Base-by-base conservation (phyloP, 768 basidiomycete species). In the Auricularia cornea region DNA sequence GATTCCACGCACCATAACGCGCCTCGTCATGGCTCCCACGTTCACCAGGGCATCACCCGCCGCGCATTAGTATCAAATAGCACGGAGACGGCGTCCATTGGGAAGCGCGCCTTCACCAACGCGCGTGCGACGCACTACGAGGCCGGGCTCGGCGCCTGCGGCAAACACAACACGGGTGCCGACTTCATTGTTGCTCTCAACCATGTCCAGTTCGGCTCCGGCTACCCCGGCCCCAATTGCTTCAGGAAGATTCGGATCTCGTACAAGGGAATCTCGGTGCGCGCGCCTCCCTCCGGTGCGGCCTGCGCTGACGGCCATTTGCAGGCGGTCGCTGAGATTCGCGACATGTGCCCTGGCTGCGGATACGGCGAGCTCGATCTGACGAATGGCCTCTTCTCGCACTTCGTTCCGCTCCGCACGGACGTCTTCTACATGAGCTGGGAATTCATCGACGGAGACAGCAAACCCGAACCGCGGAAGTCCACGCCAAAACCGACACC, bases 171-270 rank as follows among this genome's bases (percentile, higher is more conserved):
- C 67, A 35, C 33, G 12, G 66, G 70, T 10, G 41, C 29, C 8
- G 80, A 81, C 62, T 78, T 70, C 62, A 78, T 80, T 57, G 74
- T 75, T 38, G 74, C 74, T 12, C 66, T 72, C 30, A 74, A 75
- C 65, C 28, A 31, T 20, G 54, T 31, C 20, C 54, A 57, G 20
- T 57, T 57, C 30, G 54, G 87, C 16, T 64, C 64, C 41, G 80
- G 81, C 4, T 88, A 84, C 72, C 88, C 89, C 3, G 84, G 87
- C 1, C 83, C 84, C 26, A 60, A 84, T 40, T 93, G 91, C 73
- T 81, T 81, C 70, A 74, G 82, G 70, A 68, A 66, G n/a, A 86
- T 93, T 66, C 81, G 80, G 11, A 85, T 93, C 73, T 74, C 76
- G 3, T 84, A 79, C 69, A 77, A 78, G 41, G 89, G 89, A 62